A percentile compares a stretch with the other conserved stretches of the same genome.
phyloP scores from a whole-genome alignment of 2,329 filamentous ascomycete genomes.

The Phaeophleospora eucalypticola region DNA sequence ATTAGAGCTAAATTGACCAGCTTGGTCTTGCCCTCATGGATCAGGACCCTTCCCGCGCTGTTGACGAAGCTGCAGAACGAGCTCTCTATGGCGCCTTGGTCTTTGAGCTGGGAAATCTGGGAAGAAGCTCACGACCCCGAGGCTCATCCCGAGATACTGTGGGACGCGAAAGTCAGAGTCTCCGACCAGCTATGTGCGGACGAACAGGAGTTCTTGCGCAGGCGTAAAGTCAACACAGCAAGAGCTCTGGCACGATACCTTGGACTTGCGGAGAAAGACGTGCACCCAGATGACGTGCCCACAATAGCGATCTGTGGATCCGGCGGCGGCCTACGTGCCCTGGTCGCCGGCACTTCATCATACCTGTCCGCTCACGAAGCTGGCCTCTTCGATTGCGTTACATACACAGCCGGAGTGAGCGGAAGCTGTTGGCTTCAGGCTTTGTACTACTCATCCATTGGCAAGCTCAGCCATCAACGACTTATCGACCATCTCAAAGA shows the following conservation, averaged over 20 bases:
- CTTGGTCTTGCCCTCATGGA: conserved; percentile 75
- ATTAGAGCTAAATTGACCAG: conserved; percentile 29
- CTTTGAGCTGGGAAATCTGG: conserved; percentile 91
- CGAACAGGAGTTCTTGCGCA: conserved; percentile 69
- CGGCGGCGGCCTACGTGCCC: conserved; percentile 81
- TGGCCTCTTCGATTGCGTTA: conserved; percentile 88
- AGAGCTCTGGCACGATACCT: conserved; percentile 79
- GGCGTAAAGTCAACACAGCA: conserved; percentile 64
- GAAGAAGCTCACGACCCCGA: conserved; percentile 78
- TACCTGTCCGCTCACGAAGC: conserved; percentile 78
- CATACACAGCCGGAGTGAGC: conserved; percentile 92
- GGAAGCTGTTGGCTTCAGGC: conserved; percentile 94
- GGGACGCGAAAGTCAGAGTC: conserved; percentile 75
- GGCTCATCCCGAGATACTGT: conserved; percentile 81
- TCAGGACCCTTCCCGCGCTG: conserved; percentile 68
- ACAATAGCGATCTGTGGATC: conserved; percentile 92
- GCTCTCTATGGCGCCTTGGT: conserved; percentile 80
- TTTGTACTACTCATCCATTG: conserved; percentile 77
- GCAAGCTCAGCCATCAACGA: conserved; percentile 60
- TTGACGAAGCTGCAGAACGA: conserved; percentile 81
- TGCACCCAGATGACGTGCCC: conserved; percentile 91
- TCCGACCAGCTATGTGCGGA: conserved; percentile 77
- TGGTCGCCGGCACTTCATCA: conserved; percentile 87
- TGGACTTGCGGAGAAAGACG: conserved; percentile 67
- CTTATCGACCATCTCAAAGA: conserved; percentile 83